These are phyloP conservation scores for Inga laurina DNA, from an alignment of 306 rosid species.

Conservation along the genomic window DNA sequence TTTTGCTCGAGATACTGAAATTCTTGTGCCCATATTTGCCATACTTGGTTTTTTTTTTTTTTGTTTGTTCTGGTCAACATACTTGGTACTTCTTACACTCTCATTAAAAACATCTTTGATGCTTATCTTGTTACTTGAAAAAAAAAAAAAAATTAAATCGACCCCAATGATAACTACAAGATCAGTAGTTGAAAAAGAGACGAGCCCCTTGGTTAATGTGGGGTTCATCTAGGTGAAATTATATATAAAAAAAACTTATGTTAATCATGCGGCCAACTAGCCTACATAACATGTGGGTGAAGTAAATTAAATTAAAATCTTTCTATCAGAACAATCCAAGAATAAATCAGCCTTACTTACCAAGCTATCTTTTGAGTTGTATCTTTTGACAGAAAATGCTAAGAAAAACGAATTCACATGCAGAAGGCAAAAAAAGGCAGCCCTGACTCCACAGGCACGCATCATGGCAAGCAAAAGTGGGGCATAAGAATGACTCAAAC, in stretches of 20 bases:
- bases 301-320: background rate
- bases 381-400: conserved; percentile 30
- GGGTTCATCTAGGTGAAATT: background rate
- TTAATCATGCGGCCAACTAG: background rate
- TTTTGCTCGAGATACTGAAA: background rate
- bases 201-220: background rate
- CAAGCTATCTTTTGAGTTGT: background rate
- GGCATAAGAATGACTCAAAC: conserved; percentile 17
- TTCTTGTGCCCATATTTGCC: background rate
- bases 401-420: conserved; percentile 47
- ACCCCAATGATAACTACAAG: background rate
- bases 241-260: background rate
- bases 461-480: conserved; percentile 18
- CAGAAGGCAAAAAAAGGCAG: conserved; percentile 30
- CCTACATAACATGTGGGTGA: background rate
- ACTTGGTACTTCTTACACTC: background rate
- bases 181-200: background rate
- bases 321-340: background rate
- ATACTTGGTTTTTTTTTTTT: background rate
- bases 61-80: background rate
- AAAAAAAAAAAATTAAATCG: background rate
- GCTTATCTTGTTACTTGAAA: background rate
- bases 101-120: background rate
- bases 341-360: background rate
- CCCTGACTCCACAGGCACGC: conserved; percentile 17